Base-by-base conservation (phyloP, 1,284 basidiomycete species). In the Moesziomyces globuligerus region DNA sequence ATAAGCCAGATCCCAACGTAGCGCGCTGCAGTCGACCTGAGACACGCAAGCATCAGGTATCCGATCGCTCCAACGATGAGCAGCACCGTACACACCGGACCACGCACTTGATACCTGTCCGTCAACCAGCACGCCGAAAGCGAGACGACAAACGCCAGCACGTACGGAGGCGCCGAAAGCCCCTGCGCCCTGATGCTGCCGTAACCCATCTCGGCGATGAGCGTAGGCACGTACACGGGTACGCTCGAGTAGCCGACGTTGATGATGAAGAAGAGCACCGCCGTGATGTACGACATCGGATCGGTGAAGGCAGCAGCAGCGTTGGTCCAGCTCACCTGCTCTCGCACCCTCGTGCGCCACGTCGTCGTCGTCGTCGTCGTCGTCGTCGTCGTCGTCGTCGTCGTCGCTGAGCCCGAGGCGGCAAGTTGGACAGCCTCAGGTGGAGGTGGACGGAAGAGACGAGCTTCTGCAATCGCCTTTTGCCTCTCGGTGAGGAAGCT, bases 211-310 rank as follows among this genome's bases (percentile, higher is more conserved):
- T 75, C 67, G 5, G 67, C 28, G 9, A 82, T 46, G 21, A 81
- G 69, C 23, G 74, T 79, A 3, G 80, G 80, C 3, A 74, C 47
- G 70, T 79, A 82, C 45, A 81, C 77, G 15, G 80, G 76, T 6
- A 82, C 59, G 13, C 49, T 49, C 17, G 71, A 72, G 42, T 78
- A 80, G 1, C 69, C 69, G 37, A 81, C 76, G 49, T 81, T 82
- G 48, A 68, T 61, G 44, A 73, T 72, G 45, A 80, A 82, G 49
- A 80, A 61, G 15, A 78, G 47, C 7, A 62, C 23, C 13, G 73
- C 65, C 2, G 64, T 45, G 39, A 77, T 53, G 51, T 68, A 81
- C 11, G 70, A 69, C 41, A 77, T 64, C 1, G 72, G 78, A 37
- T 77, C 71, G 17, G 10, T 55, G 20, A 81, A 58, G 0, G 79